phyloP scores from a whole-genome alignment of 805 yeast species.

The Cyberlindnera galapagoensis region DNA sequence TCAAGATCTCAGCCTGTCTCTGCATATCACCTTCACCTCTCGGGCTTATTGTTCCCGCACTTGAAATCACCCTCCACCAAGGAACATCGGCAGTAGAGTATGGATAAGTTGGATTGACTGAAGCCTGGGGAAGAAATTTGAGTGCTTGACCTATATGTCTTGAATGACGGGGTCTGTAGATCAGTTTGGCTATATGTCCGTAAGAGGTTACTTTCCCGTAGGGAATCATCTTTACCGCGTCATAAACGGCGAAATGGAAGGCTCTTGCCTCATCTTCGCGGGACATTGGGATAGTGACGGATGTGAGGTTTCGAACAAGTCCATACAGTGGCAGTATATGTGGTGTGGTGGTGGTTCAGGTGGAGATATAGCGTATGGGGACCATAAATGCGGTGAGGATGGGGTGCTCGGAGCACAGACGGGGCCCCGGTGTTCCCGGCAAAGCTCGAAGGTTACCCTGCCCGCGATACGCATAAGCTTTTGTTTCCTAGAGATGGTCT shows the following conservation, averaged over 20 bases:
- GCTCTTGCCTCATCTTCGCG: slow-evolving; percentile 40
- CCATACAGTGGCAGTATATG: slow-evolving; percentile 1
- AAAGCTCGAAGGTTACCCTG: neutral
- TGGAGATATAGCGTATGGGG: neutral
- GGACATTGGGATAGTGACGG: slow-evolving; percentile 4
- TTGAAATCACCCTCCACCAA: slow-evolving; percentile 75
- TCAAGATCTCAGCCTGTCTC: slow-evolving; percentile 39
- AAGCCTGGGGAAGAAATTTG: slow-evolving; percentile 37
- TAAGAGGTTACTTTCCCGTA: slow-evolving; percentile 62
- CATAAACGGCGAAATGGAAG: slow-evolving; percentile 58
- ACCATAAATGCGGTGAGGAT: neutral
- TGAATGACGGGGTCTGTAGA: slow-evolving; percentile 57
- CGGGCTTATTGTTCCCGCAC: slow-evolving; percentile 58
- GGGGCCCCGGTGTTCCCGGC: neutral
- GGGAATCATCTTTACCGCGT: slow-evolving; percentile 48
- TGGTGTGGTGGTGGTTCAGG: neutral
- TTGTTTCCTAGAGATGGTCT: no score
- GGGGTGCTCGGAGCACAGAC: neutral
- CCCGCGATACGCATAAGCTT: slow-evolving; percentile 1
- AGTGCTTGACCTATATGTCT: slow-evolving; percentile 71
- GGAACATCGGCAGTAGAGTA: slow-evolving; percentile 11
- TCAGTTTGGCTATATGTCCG: slow-evolving; percentile 65
- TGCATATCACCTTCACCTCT: slow-evolving; percentile 37
- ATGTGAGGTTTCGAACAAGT: slow-evolving; percentile 1
- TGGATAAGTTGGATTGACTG: slow-evolving; percentile 6